Conservation (phyloP, 1,284 basidiomycete genomes). For the Ceratobasidium sp. region DNA sequence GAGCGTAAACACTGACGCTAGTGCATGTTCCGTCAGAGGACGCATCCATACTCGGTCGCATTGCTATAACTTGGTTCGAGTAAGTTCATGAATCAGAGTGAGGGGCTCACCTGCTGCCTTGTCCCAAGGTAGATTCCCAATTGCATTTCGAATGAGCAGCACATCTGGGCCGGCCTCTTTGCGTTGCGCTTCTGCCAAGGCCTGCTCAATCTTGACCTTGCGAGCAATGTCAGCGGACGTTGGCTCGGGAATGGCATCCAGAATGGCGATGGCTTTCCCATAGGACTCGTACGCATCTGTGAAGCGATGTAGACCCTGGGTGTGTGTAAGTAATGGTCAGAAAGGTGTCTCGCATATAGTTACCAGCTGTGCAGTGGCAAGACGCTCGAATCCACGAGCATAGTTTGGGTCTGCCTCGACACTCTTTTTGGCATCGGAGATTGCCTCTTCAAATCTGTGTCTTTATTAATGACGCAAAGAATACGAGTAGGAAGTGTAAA, state of each 20-base stretch:
- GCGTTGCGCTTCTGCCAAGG: conserved; percentile 39
- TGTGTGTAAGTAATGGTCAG: conserved; percentile 3
- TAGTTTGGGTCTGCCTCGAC: conserved; percentile 42
- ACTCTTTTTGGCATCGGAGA: conserved; percentile 38
- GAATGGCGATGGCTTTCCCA: conserved; percentile 38
- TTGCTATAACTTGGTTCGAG: conserved; percentile 8
- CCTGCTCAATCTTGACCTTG: conserved; percentile 44
- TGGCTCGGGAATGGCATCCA: conserved; percentile 35
- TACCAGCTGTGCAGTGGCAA: conserved; percentile 39
- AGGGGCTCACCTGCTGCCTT: conserved; percentile 30
- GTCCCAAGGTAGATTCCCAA: conserved; percentile 40
- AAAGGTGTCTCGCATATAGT: neutral
- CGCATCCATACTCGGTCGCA: conserved; percentile 40
- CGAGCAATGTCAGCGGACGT: conserved; percentile 39
- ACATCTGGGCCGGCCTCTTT: conserved; percentile 43
- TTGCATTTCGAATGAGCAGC: conserved; percentile 36
- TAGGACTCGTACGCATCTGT: conserved; percentile 45
- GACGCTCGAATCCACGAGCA: conserved; percentile 30
- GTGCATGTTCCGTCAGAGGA: conserved; percentile 32
- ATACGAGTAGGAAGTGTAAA: neutral
- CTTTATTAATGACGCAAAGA: neutral
- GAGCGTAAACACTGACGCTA: conserved; percentile 10
- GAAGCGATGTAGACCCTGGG: conserved; percentile 41
- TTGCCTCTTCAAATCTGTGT: conserved; percentile 42
- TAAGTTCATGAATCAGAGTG: neutral